Conservation (phyloP, 148 eudicot species). For the Fagopyrum tataricum region DNA sequence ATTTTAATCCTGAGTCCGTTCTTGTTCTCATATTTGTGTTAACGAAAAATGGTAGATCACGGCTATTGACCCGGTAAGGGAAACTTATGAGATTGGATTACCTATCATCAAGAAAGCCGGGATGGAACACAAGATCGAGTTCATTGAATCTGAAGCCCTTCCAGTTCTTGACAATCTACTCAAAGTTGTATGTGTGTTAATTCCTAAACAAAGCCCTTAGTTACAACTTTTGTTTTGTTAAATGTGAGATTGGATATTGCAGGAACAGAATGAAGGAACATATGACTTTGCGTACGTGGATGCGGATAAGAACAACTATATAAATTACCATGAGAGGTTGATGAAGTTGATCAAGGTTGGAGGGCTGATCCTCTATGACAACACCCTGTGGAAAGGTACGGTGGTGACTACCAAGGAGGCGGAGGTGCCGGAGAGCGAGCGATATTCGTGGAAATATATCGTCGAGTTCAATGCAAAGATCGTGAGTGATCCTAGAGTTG, state of each 20-base stretch:
- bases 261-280: slow-evolving; percentile 19
- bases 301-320: slow-evolving; percentile 30
- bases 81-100: slow-evolving; percentile 44
- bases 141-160: slow-evolving; percentile 35
- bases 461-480: slow-evolving; percentile 21
- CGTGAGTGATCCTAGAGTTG: slow-evolving; percentile 24
- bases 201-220: no score
- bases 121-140: slow-evolving; percentile 49
- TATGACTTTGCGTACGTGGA: slow-evolving; percentile 36
- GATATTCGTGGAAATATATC: slow-evolving; percentile 16
- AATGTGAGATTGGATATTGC: not conserved
- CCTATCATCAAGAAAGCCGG: slow-evolving; percentile 43
- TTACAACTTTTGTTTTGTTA: no score
- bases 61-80: slow-evolving; percentile 32
- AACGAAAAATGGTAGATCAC: slow-evolving; percentile 20
- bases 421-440: slow-evolving; percentile 16
- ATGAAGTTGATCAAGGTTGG: slow-evolving; percentile 28
- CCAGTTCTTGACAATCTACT: slow-evolving; percentile 34
- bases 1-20: no score
- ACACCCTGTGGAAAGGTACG: slow-evolving; percentile 31
- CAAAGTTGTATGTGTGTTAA: slow-evolving; percentile 25
- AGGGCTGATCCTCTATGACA: slow-evolving; percentile 31
- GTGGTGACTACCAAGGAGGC: slow-evolving; percentile 21
- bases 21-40: no score
- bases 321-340: slow-evolving; percentile 29